These are phyloP conservation scores for Cladorrhinum sp. DNA, from an alignment of 2,329 filamentous ascomycete genomes.

Conservation along the genomic window DNA sequence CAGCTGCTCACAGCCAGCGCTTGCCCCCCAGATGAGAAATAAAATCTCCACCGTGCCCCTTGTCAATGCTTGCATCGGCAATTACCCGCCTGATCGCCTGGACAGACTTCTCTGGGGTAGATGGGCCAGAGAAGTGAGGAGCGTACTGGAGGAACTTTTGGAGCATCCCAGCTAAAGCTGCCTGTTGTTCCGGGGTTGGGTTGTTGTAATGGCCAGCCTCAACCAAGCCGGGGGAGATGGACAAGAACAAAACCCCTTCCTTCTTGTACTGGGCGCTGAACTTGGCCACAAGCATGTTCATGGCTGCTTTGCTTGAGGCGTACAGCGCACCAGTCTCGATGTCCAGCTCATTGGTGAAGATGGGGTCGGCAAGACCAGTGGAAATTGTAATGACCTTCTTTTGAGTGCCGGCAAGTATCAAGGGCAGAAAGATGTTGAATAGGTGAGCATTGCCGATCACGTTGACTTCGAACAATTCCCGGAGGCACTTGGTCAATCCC, in stretches of 20 bases:
- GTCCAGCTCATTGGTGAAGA: conserved; percentile 38
- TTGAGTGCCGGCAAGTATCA: conserved; percentile 45
- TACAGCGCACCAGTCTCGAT: conserved; percentile 41
- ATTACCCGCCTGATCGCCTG: conserved; percentile 35
- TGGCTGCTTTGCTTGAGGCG: conserved; percentile 47
- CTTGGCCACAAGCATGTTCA: conserved; percentile 53
- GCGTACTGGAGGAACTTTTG: conserved; percentile 36
- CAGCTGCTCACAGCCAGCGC: neutral
- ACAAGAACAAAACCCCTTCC: conserved; percentile 51
- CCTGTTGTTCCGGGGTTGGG: conserved; percentile 29
- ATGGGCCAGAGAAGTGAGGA: conserved; percentile 38
- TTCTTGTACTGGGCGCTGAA: conserved; percentile 47
- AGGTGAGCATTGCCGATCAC: conserved; percentile 51
- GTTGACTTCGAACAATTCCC: conserved; percentile 43
- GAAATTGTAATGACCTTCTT: conserved; percentile 57
- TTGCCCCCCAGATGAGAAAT: conserved; percentile 42
- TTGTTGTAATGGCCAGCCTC: conserved; percentile 36
- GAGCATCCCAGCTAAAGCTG: conserved; percentile 26
- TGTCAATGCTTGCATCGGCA: conserved; percentile 40
- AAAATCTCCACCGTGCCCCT: conserved; percentile 48
- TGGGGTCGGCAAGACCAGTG: conserved; percentile 46
- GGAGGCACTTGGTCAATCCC: conserved; percentile 35
- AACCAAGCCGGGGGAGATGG: conserved; percentile 50
- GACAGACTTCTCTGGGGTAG: conserved; percentile 37
- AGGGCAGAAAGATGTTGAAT: conserved; percentile 51